A percentile compares a stretch with the other conserved stretches of the same genome.
Evolutionary conservation across 2,329 filamentous ascomycete species (phyloP).

Genomic region (Penicillium janthinellum): DNA sequence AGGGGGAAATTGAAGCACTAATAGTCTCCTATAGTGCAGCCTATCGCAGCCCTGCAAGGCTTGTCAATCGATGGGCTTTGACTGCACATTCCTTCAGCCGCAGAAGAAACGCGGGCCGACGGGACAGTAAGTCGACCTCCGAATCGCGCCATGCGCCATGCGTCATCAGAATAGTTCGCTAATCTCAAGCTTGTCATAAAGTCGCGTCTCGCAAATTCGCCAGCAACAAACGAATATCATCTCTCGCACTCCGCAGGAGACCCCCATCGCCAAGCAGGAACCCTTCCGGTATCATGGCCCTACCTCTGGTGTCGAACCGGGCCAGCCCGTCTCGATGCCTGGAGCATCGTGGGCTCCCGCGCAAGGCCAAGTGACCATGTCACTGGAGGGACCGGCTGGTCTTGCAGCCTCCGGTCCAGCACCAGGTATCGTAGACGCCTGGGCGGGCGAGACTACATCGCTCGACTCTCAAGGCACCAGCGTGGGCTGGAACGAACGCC

Average conservation of each 20-base stretch:
- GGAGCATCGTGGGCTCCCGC: constrained; percentile 26
- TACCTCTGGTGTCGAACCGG: constrained; percentile 21
- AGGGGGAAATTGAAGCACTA: constrained; percentile 6
- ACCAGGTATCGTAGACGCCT: constrained; percentile 24
- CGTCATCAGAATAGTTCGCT: constrained; percentile 10
- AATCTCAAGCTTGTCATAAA: constrained; percentile 22
- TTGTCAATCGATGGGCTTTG: constrained; percentile 42
- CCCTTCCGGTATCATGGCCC: constrained; percentile 29
- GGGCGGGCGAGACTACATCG: constrained; percentile 25
- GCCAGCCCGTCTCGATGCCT: constrained; percentile 22
- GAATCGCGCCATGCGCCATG: constrained; percentile 6
- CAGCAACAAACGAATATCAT: constrained; percentile 35
- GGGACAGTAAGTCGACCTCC: constrained; percentile 36
- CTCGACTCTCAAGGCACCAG: constrained; percentile 25
- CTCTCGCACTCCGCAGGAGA: constrained; percentile 20
- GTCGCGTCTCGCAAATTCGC: constrained; percentile 41
- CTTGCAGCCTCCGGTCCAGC: constrained; percentile 24
- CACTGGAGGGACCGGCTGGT: constrained; percentile 23
- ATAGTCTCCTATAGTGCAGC: constrained; percentile 36
- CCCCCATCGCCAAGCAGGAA: constrained; percentile 20
- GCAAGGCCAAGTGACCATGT: constrained; percentile 23
- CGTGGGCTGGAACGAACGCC: constrained; percentile 32
- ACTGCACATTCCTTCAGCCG: constrained; percentile 46
- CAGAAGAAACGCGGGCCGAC: constrained; percentile 47
- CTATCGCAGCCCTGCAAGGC: constrained; percentile 43